Base-by-base conservation (phyloP, 2,329 filamentous ascomycete genomes). In the Pseudogymnoascus sp. region DNA sequence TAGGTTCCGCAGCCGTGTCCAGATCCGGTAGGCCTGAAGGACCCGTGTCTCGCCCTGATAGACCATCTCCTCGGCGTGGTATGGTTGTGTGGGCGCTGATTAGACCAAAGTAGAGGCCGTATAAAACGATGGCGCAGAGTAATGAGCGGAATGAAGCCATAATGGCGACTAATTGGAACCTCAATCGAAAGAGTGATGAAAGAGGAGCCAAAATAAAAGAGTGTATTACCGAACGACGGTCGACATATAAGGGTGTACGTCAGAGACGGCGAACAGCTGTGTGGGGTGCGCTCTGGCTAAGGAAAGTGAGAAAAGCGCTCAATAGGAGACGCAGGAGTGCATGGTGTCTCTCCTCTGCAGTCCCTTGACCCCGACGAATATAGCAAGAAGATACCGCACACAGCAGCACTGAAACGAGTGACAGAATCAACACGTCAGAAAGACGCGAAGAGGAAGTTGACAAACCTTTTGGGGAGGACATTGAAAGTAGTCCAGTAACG, bases 171-270 rank as follows among this genome's bases (percentile, higher is more conserved):
- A 40, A n/a, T 19, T 41, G 22, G 33, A 28, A 60, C 35, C 38
- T 40, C 59, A 31, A 60, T 41, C 38, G 33, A 60, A 60, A 60
- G 59, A 60, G 59, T 60, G 59, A 26, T 22, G 50, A 56, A 56
- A 10, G 50, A 56, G 50, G 50, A 56, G n/a, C 28, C 50, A 56
- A 14, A 56, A 56, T 56, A 56, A 56, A 56, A 19, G 50, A 56
- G 50, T 56, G 50, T 56, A 56, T 56, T 56, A 56, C 50, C 16
- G 50, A 56, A 56, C 28, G 28, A 56, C 11, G 16, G 50, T 35
- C 50, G 50, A 56, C 28, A 56, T 56, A 56, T 56, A 35, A 56
- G 16, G 16, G 50, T 22, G 50, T 33, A n/a, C 50, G 50, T 56
- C 50, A 56, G 50, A 56, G 50, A 56, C 16, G 50, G 31, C 50